Evolutionary conservation across 352 stramenopile genomes (phyloP).

Genomic region (Phytophthora meadii): DNA sequence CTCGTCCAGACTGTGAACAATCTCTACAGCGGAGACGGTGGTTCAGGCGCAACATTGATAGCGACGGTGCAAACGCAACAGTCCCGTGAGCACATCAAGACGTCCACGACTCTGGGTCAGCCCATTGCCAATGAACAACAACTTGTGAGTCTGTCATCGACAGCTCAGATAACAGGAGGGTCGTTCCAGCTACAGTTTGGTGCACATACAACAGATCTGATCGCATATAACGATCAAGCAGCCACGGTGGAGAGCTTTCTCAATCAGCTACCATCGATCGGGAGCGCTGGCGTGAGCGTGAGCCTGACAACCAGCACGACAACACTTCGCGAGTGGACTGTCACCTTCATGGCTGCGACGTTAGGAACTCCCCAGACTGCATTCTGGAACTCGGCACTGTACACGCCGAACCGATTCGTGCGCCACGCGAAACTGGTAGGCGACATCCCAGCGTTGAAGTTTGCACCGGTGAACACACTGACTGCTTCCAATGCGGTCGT

Average conservation of each 20-base stretch:
- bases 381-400: slow-evolving; percentile 74
- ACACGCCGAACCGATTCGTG: slow-evolving; percentile 52
- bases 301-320: slow-evolving; percentile 15
- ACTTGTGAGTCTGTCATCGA: slow-evolving; percentile 60
- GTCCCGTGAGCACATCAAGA: slow-evolving; percentile 80
- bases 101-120: slow-evolving; percentile 52
- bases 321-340: slow-evolving; percentile 50
- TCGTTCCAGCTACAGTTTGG: slow-evolving; percentile 81
- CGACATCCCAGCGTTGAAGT: slow-evolving; percentile 44
- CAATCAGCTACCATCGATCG: slow-evolving; percentile 70
- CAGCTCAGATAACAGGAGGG: slow-evolving; percentile 45
- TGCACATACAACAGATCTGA: slow-evolving; percentile 54
- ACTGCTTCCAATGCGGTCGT: slow-evolving; percentile 37
- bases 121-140: slow-evolving; percentile 79
- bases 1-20: slow-evolving; percentile 64
- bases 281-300: slow-evolving; percentile 47
- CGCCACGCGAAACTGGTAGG: slow-evolving; percentile 60
- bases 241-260: slow-evolving; percentile 75
- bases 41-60: slow-evolving; percentile 38
- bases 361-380: slow-evolving; percentile 56
- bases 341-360: slow-evolving; percentile 66
- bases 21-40: slow-evolving; percentile 64
- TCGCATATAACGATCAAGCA: slow-evolving; percentile 74
- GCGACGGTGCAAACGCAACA: slow-evolving; percentile 40
- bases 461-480: slow-evolving; percentile 39